Conservation (phyloP, 768 basidiomycete species). For the Trametes meyenii region DNA sequence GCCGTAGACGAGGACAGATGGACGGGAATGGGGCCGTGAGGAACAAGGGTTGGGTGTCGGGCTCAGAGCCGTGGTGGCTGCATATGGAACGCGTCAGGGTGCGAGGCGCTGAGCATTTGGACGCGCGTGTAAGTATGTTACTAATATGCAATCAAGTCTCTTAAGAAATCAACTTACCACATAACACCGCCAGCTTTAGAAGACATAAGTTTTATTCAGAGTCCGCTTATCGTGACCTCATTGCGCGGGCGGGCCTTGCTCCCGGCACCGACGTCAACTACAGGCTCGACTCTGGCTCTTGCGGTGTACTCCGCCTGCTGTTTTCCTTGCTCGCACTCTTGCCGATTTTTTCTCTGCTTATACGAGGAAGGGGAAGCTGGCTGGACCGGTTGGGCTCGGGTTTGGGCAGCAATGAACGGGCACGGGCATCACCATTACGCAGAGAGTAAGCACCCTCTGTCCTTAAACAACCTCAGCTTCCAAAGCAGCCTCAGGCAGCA, state of each 20-base stretch:
- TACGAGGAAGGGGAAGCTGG: not conserved
- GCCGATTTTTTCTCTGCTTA: not conserved
- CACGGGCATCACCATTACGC: constrained; percentile 10
- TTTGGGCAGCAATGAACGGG: constrained; percentile 16
- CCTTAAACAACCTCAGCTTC: not conserved
- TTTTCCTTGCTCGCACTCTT: not conserved
- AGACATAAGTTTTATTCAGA: no score
- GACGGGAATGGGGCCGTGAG: not conserved
- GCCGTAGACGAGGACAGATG: no score
- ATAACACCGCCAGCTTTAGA: no score
- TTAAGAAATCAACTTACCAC: no score
- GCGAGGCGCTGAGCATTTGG: not conserved
- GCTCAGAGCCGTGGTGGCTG: not conserved
- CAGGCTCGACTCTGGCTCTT: constrained; percentile 3
- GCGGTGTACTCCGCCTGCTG: not conserved
- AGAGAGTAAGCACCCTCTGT: constrained; percentile 19
- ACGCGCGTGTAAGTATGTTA: not conserved
- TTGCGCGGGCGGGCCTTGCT: not conserved
- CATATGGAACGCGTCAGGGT: constrained; percentile 9
- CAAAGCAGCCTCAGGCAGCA: constrained; percentile 6
- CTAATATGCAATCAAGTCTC: not conserved
- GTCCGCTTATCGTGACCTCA: not conserved
- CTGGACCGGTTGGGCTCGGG: not conserved
- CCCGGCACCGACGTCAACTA: constrained; percentile 12
- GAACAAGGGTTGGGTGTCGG: not conserved